phyloP scores from a whole-genome alignment of 2,329 filamentous ascomycete species.

The Apiospora koreana region DNA sequence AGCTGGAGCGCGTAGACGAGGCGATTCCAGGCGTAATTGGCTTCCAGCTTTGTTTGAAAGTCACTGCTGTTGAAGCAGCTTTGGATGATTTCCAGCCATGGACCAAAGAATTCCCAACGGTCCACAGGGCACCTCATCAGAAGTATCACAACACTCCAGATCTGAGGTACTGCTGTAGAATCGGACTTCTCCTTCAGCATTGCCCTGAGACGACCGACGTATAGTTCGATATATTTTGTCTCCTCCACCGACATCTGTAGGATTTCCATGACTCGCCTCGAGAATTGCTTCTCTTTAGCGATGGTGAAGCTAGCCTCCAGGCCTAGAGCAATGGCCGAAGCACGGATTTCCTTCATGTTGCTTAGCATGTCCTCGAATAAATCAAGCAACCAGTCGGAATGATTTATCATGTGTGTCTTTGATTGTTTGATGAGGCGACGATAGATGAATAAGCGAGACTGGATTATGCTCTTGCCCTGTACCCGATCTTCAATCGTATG shows the following conservation, averaged over 20 bases:
- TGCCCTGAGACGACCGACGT: slow-evolving; percentile 64
- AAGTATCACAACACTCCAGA: slow-evolving; percentile 84
- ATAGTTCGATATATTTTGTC: slow-evolving; percentile 67
- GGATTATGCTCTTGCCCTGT: slow-evolving; percentile 78
- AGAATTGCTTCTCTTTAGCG: slow-evolving; percentile 68
- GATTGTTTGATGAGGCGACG: slow-evolving; percentile 73
- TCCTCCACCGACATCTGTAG: slow-evolving; percentile 60
- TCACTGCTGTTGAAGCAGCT: slow-evolving; percentile 82
- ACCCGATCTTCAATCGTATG: slow-evolving; percentile 73
- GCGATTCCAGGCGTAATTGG: slow-evolving; percentile 83
- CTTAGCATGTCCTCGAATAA: slow-evolving; percentile 82
- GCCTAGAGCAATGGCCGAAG: slow-evolving; percentile 73
- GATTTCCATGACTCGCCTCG: slow-evolving; percentile 66
- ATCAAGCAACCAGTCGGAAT: slow-evolving; percentile 79
- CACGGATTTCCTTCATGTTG: slow-evolving; percentile 72
- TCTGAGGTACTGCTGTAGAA: slow-evolving; percentile 72
- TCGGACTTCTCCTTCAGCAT: slow-evolving; percentile 68
- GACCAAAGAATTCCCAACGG: slow-evolving; percentile 72
- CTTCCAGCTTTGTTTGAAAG: slow-evolving; percentile 68
- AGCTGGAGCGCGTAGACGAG: slow-evolving; percentile 74
- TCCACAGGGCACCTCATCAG: slow-evolving; percentile 68
- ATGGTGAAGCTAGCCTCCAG: slow-evolving; percentile 69
- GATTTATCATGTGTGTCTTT: slow-evolving; percentile 67
- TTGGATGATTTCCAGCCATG: slow-evolving; percentile 80
- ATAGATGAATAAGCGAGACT: slow-evolving; percentile 78